Evolutionary conservation across 495 filamentous ascomycete genomes (phyloP).

Genomic region (Lophiotrema nucula): DNA sequence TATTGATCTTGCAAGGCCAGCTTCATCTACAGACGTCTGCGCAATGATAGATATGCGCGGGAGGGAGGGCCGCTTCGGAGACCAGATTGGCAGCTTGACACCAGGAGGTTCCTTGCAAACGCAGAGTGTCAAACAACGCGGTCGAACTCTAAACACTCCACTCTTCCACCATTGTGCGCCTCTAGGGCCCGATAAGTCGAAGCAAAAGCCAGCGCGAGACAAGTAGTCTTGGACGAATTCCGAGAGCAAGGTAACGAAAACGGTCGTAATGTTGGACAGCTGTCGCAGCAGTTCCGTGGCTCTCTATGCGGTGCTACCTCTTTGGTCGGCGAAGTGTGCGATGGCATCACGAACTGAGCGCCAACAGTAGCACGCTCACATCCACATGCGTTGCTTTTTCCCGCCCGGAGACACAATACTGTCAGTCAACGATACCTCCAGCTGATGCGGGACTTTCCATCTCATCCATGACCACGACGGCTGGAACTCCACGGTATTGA

Average conservation of each 20-base stretch:
- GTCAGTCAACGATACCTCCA: no score
- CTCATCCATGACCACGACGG: background rate
- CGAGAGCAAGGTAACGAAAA: conserved; percentile 28
- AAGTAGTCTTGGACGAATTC: background rate
- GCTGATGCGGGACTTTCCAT: conserved; percentile 14
- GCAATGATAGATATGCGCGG: conserved; percentile 19
- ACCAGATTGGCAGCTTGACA: conserved; percentile 1
- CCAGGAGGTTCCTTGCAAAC: conserved; percentile 21
- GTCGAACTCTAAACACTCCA: conserved; percentile 22
- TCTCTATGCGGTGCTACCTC: conserved; percentile 15
- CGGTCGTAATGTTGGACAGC: conserved; percentile 10
- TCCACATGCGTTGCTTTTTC: conserved; percentile 4
- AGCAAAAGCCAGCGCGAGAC: conserved; percentile 7
- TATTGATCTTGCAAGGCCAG: conserved; percentile 10
- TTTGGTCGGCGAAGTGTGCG: conserved; percentile 9
- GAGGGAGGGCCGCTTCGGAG: conserved; percentile 16
- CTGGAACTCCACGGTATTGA: background rate
- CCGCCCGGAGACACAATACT: background rate
- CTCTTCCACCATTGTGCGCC: conserved; percentile 10
- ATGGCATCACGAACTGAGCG: conserved; percentile 2
- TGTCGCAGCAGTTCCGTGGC: conserved; percentile 1
- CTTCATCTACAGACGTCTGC: background rate
- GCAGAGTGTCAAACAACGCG: conserved; percentile 11
- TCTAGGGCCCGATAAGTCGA: background rate
- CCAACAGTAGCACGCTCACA: background rate